Conservation (phyloP, 1,284 basidiomycete species). For the Cutaneotrichosporon sp. region DNA sequence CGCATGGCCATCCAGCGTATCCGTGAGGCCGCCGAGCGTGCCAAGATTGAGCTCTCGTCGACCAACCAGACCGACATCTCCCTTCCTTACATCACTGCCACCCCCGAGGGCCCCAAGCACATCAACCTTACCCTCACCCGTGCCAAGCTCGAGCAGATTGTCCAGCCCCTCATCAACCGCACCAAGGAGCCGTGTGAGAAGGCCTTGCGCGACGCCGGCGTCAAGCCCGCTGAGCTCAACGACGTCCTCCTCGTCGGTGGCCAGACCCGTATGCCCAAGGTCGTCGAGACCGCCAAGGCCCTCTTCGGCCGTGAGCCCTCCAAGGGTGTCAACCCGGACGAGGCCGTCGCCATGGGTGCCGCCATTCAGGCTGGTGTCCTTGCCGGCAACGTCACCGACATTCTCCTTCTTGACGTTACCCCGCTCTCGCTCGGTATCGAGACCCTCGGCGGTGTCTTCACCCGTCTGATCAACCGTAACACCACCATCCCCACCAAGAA, state of each 20-base stretch:
- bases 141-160: conserved; percentile 83
- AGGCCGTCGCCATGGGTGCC: conserved; percentile 89
- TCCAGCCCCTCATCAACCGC: conserved; percentile 74
- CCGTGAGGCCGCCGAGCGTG: conserved; percentile 97
- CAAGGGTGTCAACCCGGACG: conserved; percentile 97
- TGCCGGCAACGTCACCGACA: conserved; percentile 92
- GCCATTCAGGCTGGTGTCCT: conserved; percentile 93
- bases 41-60: conserved; percentile 95
- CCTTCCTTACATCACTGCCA: conserved; percentile 94
- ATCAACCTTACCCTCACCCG: conserved; percentile 88
- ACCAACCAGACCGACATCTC: conserved; percentile 93
- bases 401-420: conserved; percentile 92
- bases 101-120: conserved; percentile 90
- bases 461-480: conserved; percentile 84
- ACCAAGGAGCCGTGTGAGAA: conserved; percentile 98
- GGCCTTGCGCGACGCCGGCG: conserved; percentile 82
- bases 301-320: conserved; percentile 92
- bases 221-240: conserved; percentile 87
- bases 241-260: conserved; percentile 98
- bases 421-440: conserved; percentile 71
- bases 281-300: conserved; percentile 84
- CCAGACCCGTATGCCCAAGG: conserved; percentile 96
- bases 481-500: conserved; percentile 99
- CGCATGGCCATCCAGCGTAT: conserved; percentile 99
- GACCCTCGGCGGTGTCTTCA: conserved; percentile 99